phyloP scores from a whole-genome alignment of 2,329 filamentous ascomycete species.

The Aspergillus alliaceus region DNA sequence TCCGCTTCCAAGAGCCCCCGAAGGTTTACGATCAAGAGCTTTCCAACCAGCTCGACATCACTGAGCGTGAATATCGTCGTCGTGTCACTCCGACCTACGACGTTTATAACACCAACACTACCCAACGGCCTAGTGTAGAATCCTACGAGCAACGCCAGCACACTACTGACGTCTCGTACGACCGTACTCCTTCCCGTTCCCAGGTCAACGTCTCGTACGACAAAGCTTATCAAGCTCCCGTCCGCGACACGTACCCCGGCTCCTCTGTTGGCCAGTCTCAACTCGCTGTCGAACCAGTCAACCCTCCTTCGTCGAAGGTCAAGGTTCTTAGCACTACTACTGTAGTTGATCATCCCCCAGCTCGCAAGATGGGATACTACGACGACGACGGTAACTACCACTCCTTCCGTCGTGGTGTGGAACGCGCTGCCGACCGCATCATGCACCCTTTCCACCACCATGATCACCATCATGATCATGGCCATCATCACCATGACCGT shows the following conservation, averaged over 20 bases:
- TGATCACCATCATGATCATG: slow-evolving; percentile 16
- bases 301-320: slow-evolving; percentile 46
- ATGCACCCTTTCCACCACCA: slow-evolving; percentile 61
- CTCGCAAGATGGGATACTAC: slow-evolving; percentile 75
- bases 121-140: slow-evolving; percentile 15
- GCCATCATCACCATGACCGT: slow-evolving; percentile 35
- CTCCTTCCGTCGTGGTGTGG: slow-evolving; percentile 70
- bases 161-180: slow-evolving; percentile 26
- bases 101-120: slow-evolving; percentile 33
- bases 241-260: slow-evolving; percentile 46
- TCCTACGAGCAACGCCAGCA: slow-evolving; percentile 20
- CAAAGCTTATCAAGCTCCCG: slow-evolving; percentile 25
- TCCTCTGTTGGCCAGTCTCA: slow-evolving; percentile 32
- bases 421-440: slow-evolving; percentile 65
- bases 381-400: slow-evolving; percentile 76
- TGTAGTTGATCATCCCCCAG: slow-evolving; percentile 53
- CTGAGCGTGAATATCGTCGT: slow-evolving; percentile 66
- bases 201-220: slow-evolving; percentile 33
- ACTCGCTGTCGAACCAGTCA: slow-evolving; percentile 34
- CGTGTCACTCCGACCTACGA: slow-evolving; percentile 56
- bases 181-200: slow-evolving; percentile 8
- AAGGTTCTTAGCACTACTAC: slow-evolving; percentile 49
- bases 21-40: slow-evolving; percentile 43
- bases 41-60: slow-evolving; percentile 52
- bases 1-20: slow-evolving; percentile 47